These are phyloP conservation scores for Brassica juncea DNA, from an alignment of 345 rosid species.

Conservation along the genomic window DNA sequence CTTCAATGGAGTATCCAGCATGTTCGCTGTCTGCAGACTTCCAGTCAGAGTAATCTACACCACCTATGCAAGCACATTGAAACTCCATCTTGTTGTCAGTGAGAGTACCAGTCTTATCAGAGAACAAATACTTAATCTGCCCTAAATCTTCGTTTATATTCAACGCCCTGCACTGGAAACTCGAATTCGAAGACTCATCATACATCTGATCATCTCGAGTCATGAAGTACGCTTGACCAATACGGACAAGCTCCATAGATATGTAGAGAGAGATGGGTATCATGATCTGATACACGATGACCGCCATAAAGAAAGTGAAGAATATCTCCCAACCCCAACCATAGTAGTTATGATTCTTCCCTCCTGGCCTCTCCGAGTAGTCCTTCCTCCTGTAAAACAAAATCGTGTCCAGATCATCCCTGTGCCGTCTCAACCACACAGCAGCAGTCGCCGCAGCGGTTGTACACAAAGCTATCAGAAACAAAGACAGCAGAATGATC, in stretches of 20 bases:
- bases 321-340: constrained; percentile 94
- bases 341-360: constrained; percentile 64
- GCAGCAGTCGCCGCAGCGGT: constrained; percentile 67
- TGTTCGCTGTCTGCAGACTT: constrained; percentile 44
- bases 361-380: constrained; percentile 44
- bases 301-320: constrained; percentile 92
- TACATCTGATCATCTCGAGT: constrained; percentile 69
- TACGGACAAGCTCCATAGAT: constrained; percentile 99
- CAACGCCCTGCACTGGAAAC: constrained; percentile 92
- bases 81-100: constrained; percentile 99
- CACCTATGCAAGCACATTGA: constrained; percentile 91
- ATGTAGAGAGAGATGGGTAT: constrained; percentile 98
- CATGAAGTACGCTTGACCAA: constrained; percentile 99
- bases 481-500: constrained; percentile 78
- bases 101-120: constrained; percentile 98
- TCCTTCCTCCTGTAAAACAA: constrained; percentile 71
- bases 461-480: constrained; percentile 69
- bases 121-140: constrained; percentile 92
- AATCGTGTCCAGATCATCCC: constrained; percentile 59
- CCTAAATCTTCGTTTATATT: constrained; percentile 99
- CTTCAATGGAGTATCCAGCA: constrained; percentile 56
- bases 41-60: constrained; percentile 72
- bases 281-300: constrained; percentile 97
- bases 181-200: constrained; percentile 75
- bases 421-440: constrained; percentile 73